A percentile compares a stretch with the other conserved stretches of the same genome.
phyloP scores from a whole-genome alignment of 1,139 yeast genomes.

The Meyerozyma elateridarum region DNA sequence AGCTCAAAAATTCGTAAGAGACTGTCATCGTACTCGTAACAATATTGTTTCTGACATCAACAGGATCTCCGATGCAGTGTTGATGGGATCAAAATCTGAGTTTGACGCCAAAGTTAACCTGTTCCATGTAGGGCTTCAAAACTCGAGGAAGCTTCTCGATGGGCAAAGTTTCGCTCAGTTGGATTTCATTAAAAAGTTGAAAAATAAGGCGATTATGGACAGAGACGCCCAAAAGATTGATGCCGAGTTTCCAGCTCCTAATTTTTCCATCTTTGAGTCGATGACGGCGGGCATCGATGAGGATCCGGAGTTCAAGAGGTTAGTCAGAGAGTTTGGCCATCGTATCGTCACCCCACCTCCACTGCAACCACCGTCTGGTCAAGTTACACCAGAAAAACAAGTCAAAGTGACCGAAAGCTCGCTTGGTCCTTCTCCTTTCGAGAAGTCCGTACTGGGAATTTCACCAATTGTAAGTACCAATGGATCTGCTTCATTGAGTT shows the following conservation, averaged over 20 bases:
- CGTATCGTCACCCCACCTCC: neutral
- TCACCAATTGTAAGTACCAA: neutral
- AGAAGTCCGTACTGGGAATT: neutral
- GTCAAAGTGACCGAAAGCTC: slow-evolving; percentile 4
- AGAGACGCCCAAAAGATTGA: slow-evolving; percentile 10
- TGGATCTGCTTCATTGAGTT: neutral
- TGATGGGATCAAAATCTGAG: slow-evolving; percentile 19
- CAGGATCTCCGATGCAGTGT: slow-evolving; percentile 27
- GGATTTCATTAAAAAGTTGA: slow-evolving; percentile 11
- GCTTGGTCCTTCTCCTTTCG: neutral
- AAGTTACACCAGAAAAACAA: slow-evolving; percentile 5
- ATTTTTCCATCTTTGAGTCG: slow-evolving; percentile 6
- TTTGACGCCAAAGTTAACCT: slow-evolving; percentile 24
- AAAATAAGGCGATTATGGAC: neutral
- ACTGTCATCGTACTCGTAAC: slow-evolving; percentile 23
- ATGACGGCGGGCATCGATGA: slow-evolving; percentile 6
- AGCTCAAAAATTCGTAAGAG: slow-evolving; percentile 11
- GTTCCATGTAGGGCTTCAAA: slow-evolving; percentile 24
- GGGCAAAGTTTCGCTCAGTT: slow-evolving; percentile 25
- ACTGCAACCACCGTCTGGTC: too few relatives aligned
- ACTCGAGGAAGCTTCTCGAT: slow-evolving; percentile 26
- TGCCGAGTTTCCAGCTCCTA: slow-evolving; percentile 14
- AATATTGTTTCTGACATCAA: slow-evolving; percentile 29
- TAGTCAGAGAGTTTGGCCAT: slow-evolving; percentile 10
- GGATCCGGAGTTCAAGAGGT: slow-evolving; percentile 7